These are phyloP conservation scores for Zangia roseola DNA, from an alignment of 768 basidiomycete species.

Conservation along the genomic window DNA sequence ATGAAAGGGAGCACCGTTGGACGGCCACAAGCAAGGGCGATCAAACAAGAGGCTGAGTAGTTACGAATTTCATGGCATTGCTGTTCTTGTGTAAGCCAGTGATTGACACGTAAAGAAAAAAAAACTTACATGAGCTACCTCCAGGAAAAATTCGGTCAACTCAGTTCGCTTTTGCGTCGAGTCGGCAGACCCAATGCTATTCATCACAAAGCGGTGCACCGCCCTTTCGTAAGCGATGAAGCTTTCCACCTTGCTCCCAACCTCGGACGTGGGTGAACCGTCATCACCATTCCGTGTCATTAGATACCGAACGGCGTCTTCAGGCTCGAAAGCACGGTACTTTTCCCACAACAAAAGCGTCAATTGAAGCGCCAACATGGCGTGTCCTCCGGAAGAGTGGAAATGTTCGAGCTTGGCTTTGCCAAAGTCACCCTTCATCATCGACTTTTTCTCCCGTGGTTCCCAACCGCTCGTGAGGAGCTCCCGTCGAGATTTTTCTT, in stretches of 20 bases:
- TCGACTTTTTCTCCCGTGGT: constrained; percentile 28
- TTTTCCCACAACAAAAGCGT: constrained; percentile 38
- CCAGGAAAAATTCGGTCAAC: constrained; percentile 44
- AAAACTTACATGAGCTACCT: constrained; percentile 40
- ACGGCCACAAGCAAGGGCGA: constrained; percentile 42
- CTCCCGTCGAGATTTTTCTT: constrained; percentile 18
- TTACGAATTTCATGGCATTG: constrained; percentile 46
- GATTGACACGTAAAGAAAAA: not conserved
- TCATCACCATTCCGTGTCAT: constrained; percentile 31
- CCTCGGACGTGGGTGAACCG: constrained; percentile 25
- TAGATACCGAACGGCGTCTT: constrained; percentile 43
- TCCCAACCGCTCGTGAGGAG: constrained; percentile 23
- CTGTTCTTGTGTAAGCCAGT: constrained; percentile 28
- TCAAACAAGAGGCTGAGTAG: constrained; percentile 41
- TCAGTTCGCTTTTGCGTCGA: constrained; percentile 21
- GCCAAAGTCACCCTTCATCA: constrained; percentile 28
- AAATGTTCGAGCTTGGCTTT: constrained; percentile 35
- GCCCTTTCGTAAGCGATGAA: constrained; percentile 38
- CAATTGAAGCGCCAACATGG: constrained; percentile 47
- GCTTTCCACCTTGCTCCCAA: constrained; percentile 25
- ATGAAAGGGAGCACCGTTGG: constrained; percentile 36
- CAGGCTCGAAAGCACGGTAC: constrained; percentile 41
- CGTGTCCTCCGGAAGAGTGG: constrained; percentile 34
- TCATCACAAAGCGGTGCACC: constrained; percentile 45
- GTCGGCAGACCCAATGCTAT: constrained; percentile 25